Conservation (phyloP, 495 filamentous ascomycete genomes). For the Xylaria sp. region DNA sequence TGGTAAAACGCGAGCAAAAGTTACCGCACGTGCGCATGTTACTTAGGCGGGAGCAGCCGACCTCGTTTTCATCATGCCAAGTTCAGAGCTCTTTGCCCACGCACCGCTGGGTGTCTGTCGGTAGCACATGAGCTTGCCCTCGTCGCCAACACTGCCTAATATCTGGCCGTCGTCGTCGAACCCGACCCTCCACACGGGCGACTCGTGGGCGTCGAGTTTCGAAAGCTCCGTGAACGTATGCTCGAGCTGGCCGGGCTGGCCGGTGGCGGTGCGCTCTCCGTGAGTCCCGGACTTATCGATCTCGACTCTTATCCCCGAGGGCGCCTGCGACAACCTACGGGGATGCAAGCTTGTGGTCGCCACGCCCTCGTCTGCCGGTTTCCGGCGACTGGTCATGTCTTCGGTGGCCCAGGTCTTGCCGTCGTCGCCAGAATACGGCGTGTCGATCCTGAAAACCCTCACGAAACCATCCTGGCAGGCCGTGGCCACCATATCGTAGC, state of each 20-base stretch:
- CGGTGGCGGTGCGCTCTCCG: slow-evolving; percentile 41
- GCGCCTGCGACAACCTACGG: slow-evolving; percentile 38
- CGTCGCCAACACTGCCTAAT: slow-evolving; percentile 65
- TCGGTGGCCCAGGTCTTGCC: slow-evolving; percentile 42
- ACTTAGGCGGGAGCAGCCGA: slow-evolving; percentile 46
- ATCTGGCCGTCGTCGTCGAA: slow-evolving; percentile 69
- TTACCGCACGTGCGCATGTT: not conserved
- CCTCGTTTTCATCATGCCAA: slow-evolving; percentile 59
- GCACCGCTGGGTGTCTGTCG: slow-evolving; percentile 58
- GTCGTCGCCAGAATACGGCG: slow-evolving; percentile 51
- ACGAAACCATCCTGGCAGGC: slow-evolving; percentile 90
- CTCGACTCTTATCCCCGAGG: slow-evolving; percentile 65
- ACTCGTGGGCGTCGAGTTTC: slow-evolving; percentile 59
- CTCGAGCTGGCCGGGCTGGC: slow-evolving; percentile 52
- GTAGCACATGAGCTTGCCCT: slow-evolving; percentile 66
- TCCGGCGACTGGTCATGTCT: slow-evolving; percentile 36
- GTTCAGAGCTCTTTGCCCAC: slow-evolving; percentile 62
- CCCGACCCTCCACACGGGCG: slow-evolving; percentile 65
- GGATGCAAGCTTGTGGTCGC: slow-evolving; percentile 29
- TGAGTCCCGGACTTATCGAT: slow-evolving; percentile 58
- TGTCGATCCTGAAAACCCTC: slow-evolving; percentile 81
- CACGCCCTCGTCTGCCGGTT: slow-evolving; percentile 32
- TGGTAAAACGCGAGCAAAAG: not conserved
- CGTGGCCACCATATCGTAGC: slow-evolving; percentile 89
- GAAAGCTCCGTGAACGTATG: slow-evolving; percentile 58